Conservation (phyloP, 805 yeast genomes). For the Myxozyma monticola region DNA sequence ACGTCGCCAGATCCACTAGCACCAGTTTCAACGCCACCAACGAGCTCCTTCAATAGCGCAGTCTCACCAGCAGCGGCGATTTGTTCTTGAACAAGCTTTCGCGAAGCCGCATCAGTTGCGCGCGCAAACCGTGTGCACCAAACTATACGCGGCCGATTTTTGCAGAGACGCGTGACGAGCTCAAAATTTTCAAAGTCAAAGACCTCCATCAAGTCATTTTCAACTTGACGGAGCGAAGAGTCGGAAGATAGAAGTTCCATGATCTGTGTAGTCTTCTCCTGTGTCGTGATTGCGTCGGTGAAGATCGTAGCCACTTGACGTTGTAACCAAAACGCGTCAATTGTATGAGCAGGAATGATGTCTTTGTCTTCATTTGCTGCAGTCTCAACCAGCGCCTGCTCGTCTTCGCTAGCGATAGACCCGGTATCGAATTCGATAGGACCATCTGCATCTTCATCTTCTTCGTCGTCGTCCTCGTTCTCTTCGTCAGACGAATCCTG, state of each 20-base stretch:
- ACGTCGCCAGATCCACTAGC: constrained; percentile 34
- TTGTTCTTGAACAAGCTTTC: constrained; percentile 42
- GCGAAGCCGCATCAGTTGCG: constrained; percentile 43
- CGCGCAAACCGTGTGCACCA: constrained; percentile 54
- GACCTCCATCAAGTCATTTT: constrained; percentile 53
- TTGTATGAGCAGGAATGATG: constrained; percentile 42
- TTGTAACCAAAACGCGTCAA: constrained; percentile 57
- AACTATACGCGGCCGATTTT: constrained; percentile 53
- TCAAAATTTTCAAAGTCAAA: constrained; percentile 53
- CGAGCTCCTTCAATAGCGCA: constrained; percentile 47
- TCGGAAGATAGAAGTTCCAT: constrained; percentile 45
- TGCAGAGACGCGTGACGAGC: constrained; percentile 50
- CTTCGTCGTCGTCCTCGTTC: constrained; percentile 38
- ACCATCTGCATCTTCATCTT: constrained; percentile 32
- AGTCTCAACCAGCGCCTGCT: constrained; percentile 16
- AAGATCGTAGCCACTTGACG: constrained; percentile 46
- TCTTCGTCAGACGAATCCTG: constrained; percentile 33
- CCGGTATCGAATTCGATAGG: constrained; percentile 35
- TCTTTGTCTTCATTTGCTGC: constrained; percentile 10
- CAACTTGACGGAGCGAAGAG: constrained; percentile 48
- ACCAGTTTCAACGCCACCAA: constrained; percentile 30
- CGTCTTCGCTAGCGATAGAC: constrained; percentile 33
- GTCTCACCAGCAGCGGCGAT: constrained; percentile 49
- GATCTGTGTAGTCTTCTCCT: constrained; percentile 46
- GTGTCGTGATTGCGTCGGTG: constrained; percentile 45